Percentiles rank a stretch among this genome's conserved stretches.
phyloP scores from a whole-genome alignment of 2,329 filamentous ascomycete species.

The Ascochyta fabae region DNA sequence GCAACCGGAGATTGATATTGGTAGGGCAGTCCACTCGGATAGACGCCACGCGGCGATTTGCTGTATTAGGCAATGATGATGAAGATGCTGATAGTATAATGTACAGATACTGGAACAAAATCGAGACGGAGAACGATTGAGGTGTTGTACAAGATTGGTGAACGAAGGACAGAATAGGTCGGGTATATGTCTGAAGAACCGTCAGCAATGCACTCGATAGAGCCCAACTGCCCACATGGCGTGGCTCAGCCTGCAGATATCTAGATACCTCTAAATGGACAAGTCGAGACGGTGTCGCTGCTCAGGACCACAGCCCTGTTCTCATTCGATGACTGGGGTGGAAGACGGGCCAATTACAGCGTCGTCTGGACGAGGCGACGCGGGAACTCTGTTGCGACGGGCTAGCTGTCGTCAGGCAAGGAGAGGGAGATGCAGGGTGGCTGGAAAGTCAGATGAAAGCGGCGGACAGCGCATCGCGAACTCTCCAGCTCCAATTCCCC shows the following conservation, averaged over 20 bases:
- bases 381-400: slow-evolving; percentile 37
- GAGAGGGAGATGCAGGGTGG: slow-evolving; percentile 38
- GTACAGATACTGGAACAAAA: slow-evolving; percentile 18
- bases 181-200: slow-evolving; percentile 30
- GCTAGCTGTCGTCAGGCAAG: slow-evolving; percentile 47
- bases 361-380: slow-evolving; percentile 39
- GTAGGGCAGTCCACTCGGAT: slow-evolving; percentile 15
- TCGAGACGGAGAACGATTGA: slow-evolving; percentile 4
- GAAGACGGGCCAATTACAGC: slow-evolving; percentile 43
- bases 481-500: slow-evolving; percentile 37
- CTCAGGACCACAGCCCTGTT: slow-evolving; percentile 29
- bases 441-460: slow-evolving; percentile 39
- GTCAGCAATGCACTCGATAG: slow-evolving; percentile 31
- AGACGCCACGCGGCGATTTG: slow-evolving; percentile 40
- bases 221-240: slow-evolving; percentile 25
- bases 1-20: slow-evolving; percentile 28
- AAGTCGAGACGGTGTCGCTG: slow-evolving; percentile 39
- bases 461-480: slow-evolving; percentile 50
- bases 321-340: slow-evolving; percentile 42
- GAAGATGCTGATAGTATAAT: slow-evolving; percentile 31
- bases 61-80: slow-evolving; percentile 36
- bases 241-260: slow-evolving; percentile 33
- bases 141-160: slow-evolving; percentile 35
- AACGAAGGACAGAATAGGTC: slow-evolving; percentile 24
- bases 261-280: slow-evolving; percentile 42